A percentile compares a stretch with the other conserved stretches of the same genome.
Evolutionary conservation across 352 stramenopile genomes (phyloP).

Genomic region (Pythium diclinum): DNA sequence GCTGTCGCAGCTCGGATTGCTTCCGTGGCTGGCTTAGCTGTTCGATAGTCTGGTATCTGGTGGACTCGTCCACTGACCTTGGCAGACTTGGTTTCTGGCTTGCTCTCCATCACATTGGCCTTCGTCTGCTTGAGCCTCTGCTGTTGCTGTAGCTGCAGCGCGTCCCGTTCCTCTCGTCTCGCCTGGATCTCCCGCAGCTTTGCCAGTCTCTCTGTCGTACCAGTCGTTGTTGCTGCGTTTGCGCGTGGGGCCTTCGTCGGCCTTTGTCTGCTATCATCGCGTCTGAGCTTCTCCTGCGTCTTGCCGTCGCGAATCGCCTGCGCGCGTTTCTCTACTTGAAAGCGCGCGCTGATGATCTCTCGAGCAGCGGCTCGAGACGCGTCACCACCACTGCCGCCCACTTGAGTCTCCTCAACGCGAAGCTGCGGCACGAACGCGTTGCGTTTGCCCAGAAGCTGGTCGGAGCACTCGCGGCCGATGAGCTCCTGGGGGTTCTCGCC

Average conservation of each 20-base stretch:
- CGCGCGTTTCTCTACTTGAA: conserved; percentile 44
- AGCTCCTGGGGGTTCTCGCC: conserved; percentile 28
- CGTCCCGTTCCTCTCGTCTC: conserved; percentile 5
- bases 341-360: conserved; percentile 46
- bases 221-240: not conserved
- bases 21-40: not conserved
- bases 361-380: conserved; percentile 22
- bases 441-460: conserved; percentile 48
- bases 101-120: not conserved
- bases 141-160: not conserved
- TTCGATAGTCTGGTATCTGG: conserved; percentile 2
- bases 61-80: not conserved
- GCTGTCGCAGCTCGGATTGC: not conserved
- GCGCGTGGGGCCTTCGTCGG: not conserved
- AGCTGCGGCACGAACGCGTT: conserved; percentile 49
- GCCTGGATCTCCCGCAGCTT: conserved; percentile 20
- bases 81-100: not conserved
- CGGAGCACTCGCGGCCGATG: conserved; percentile 42
- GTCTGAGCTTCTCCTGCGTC: conserved; percentile 5
- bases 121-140: not conserved
- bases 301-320: conserved; percentile 33
- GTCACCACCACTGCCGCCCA: not conserved
- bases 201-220: conserved; percentile 8
- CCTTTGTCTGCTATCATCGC: not conserved
- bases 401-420: not conserved